Conservation (phyloP, 2,329 filamentous ascomycete species). For the Hypoxylon sp. region DNA sequence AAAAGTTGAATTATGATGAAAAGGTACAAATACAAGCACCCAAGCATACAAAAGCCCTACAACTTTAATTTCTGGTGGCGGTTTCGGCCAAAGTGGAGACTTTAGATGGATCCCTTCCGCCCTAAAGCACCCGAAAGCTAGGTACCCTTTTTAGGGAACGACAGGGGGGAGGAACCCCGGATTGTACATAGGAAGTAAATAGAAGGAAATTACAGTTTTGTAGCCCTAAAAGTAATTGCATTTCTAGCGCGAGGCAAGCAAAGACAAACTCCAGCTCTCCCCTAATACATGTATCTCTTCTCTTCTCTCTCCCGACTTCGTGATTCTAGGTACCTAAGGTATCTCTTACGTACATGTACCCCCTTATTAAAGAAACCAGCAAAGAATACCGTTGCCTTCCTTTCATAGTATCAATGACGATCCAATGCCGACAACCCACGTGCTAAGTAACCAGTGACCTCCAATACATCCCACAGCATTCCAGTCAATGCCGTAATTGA, state of each 20-base stretch:
- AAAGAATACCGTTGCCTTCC: conserved; percentile 6
- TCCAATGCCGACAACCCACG: conserved; percentile 38
- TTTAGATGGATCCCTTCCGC: conserved; percentile 6
- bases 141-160: conserved; percentile 13
- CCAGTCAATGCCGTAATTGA: conserved; percentile 23
- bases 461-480: conserved; percentile 5
- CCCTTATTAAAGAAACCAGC: conserved; percentile 1
- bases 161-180: neutral
- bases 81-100: conserved; percentile 46
- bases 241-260: neutral
- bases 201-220: too few species aligned
- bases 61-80: conserved; percentile 46
- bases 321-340: neutral
- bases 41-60: conserved; percentile 18
- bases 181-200: too few species aligned
- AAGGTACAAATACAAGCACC: conserved; percentile 39
- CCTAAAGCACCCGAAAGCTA: conserved; percentile 13
- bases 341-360: neutral
- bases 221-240: neutral
- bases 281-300: too few species aligned
- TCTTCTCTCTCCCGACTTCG: too few species aligned
- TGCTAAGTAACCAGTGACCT: conserved; percentile 38
- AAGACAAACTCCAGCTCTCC: neutral
- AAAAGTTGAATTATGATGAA: conserved; percentile 45
- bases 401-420: conserved; percentile 11